Evolutionary conservation across 1,139 yeast genomes (phyloP), one percentile per base, ranked within the genome.

Genomic region (Candida gigantensis): DNA sequence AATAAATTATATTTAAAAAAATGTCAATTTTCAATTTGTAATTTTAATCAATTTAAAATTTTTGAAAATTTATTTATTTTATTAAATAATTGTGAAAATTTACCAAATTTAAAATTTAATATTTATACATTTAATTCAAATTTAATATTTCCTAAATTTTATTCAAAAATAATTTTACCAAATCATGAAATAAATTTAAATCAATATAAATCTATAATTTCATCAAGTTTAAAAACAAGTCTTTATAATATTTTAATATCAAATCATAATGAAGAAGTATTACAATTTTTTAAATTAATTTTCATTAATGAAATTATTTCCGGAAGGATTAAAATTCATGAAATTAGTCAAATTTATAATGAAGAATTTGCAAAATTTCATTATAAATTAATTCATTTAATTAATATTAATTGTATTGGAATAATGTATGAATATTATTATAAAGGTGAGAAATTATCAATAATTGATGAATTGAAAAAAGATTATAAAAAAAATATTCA

Each of bases 131-230:
- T 49, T 15, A 52, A 56, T 13, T 65, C 66, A 3, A 49, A 49
- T 11, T 41, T 61, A 12, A 35, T 58, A 30, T 62, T 58, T 39
- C 65, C 63, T 3, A 34, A 39, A 15, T 60, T 60, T 41, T 58
- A 60, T 41, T 38, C 46, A 10, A 46, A 45, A 27, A 24, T 35
- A 10, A 24, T 37, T 5, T 3, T 18, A 5, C 19, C 24, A 12
- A 15, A 23, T 20, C 25, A 30, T 18, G 27, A 18, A 14, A 24
- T 19, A 8, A 24, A 21, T 12, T 27, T 19, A 16, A 14, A 24
- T 10, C 35, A 36, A 15, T 16, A 13, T 10, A 25, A 25, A 11
- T 26, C 26, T 10, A 32, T 32, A 6, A 19, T 32, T 16, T 21
- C 33, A 8, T 30, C 33, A 12, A 30, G 33, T 24, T 16, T 30